These are phyloP conservation scores for Brasilioporus rufonigricans DNA, from an alignment of 768 basidiomycete genomes.

Conservation along the genomic window DNA sequence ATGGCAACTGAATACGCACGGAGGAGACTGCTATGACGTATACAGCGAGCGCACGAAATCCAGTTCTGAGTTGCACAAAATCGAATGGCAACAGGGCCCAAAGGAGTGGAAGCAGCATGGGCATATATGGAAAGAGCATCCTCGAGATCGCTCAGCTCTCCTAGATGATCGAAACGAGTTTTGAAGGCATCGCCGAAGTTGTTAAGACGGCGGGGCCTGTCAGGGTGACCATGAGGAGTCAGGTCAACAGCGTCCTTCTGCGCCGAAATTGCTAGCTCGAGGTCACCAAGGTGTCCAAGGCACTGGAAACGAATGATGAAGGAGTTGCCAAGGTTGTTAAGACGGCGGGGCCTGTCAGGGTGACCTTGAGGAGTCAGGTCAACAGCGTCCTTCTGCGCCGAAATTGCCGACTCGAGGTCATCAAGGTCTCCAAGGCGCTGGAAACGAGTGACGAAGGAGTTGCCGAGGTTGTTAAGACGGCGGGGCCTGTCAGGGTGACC, in stretches of 20 bases:
- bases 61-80: neutral
- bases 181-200: neutral
- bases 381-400: neutral
- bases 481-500: neutral
- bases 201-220: neutral
- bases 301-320: neutral
- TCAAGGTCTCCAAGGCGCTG: neutral
- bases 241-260: neutral
- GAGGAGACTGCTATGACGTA: neutral
- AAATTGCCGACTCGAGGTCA: neutral
- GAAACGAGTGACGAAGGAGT: neutral
- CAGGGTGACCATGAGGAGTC: neutral
- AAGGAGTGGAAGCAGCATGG: neutral
- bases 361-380: neutral
- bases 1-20: neutral
- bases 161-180: neutral
- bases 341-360: neutral
- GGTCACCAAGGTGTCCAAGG: neutral
- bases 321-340: neutral
- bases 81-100: neutral
- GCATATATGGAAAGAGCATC: neutral
- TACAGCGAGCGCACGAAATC: neutral
- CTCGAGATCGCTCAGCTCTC: neutral
- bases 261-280: neutral
- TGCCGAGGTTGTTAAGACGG: neutral